Evolutionary conservation across 2,329 filamentous ascomycete species (phyloP), one percentile per base, ranked within the genome.

Genomic region (Xylariaceae sp.): DNA sequence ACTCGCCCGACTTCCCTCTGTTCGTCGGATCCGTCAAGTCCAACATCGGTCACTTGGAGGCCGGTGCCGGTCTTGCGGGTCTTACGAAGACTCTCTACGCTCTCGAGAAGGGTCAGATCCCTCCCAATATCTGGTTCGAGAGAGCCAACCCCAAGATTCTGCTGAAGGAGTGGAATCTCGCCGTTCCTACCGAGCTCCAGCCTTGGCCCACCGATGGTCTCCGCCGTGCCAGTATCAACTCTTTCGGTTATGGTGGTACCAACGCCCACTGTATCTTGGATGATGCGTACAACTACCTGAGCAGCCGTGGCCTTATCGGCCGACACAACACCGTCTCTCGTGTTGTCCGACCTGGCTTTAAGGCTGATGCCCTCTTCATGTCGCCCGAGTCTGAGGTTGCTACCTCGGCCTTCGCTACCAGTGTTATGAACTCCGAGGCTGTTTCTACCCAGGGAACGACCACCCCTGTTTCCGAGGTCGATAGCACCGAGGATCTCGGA

Each of bases 191-290:
- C 1, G 55, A 58, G 35, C 45, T 59, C 20, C 46, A 56, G 22
- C 53, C 55, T 22, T 62, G 59, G 59, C 57, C 58, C 6, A 57
- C 48, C 2, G 42, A 58, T 32, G 58, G 57, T 17, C 40, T 62
- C 8, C 61, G 61, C 16, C 56, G 65, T 36, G 62, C 56, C 7
- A 61, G 56, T 49, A 57, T 68, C 33, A 67, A 66, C 50, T 60
- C 56, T 6, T 68, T 67, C 37, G 66, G 66, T 14, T 67, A 58
- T 47, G 66, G 66, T 40, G 65, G 66, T 23, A 61, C 62, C 16
- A 68, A 68, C 36, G 61, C 55, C 12, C 64, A 68, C 45, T 56
- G 57, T 35, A 61, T 66, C 40, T 37, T 67, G 23, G 63, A 67
- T 38, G 61, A 63, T 45, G 61, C 59, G 22, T 56, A 56, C 39